These are phyloP conservation scores for Candida taoyuanica DNA, from an alignment of 805 yeast species.

Conservation along the genomic window DNA sequence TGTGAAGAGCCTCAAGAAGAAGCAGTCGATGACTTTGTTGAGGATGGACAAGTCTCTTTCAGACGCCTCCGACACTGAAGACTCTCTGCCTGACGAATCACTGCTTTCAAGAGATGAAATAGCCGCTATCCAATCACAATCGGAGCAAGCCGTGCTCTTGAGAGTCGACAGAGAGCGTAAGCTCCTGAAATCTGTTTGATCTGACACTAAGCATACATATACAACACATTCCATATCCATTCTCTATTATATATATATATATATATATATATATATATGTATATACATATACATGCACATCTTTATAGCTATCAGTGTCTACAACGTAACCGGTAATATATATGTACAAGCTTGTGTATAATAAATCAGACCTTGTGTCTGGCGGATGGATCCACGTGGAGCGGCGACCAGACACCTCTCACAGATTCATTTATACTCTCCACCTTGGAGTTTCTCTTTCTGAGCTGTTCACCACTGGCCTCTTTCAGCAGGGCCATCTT, in stretches of 20 bases:
- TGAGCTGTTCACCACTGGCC: slow-evolving; percentile 59
- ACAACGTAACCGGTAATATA: no score
- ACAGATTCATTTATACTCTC: slow-evolving; percentile 75
- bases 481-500: slow-evolving; percentile 62
- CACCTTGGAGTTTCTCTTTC: slow-evolving; percentile 70
- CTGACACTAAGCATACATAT: neutral
- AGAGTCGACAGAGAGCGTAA: slow-evolving; percentile 27
- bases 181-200: slow-evolving; percentile 9
- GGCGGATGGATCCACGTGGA: slow-evolving; percentile 59
- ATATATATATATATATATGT: no score
- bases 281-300: no score
- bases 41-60: slow-evolving; percentile 24
- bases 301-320: no score
- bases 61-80: neutral
- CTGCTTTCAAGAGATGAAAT: slow-evolving; percentile 21
- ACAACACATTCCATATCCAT: neutral
- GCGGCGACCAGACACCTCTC: slow-evolving; percentile 97
- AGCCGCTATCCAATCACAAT: slow-evolving; percentile 13
- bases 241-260: no score
- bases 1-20: slow-evolving; percentile 23
- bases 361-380: slow-evolving; percentile 38
- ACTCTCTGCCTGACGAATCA: slow-evolving; percentile 9
- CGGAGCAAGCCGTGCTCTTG: slow-evolving; percentile 25
- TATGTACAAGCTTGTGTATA: no score
- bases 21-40: slow-evolving; percentile 24